Evolutionary conservation across 2,329 filamentous ascomycete genomes (phyloP), one percentile per base, ranked within the genome.

Genomic region (Emmonsiellopsis sp.): DNA sequence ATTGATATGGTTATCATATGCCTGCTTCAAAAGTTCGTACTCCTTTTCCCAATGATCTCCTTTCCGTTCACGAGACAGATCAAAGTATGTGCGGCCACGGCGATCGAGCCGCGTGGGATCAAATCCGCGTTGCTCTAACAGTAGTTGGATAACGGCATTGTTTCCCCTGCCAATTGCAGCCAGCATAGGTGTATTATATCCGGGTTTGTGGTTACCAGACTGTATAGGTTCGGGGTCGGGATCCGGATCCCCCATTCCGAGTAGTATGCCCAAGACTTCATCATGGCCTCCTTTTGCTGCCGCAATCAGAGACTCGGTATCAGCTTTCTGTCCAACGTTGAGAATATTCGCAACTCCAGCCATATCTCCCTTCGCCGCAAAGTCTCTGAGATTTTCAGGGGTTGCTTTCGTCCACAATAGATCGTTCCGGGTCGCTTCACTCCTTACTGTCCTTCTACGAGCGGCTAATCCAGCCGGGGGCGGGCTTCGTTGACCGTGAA

Each of bases 31-130:
- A 53, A 94, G 74, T 43, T 89, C 81, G 58, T 87, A 84, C 67
- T 98, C 93, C 57, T 92, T 84, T 66, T 92, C 85, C 89, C 91
- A 96, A 56, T 88, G 86, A 6, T 91, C 88, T 0, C 93, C 92
- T 59, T 84, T 84, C 42, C 89, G 83, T 47, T 88, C 84, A 61
- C 86, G 82, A 2, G 93, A 89, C 56, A 97, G 84, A 58, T 98
- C 90, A 62, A 83, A 87, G 68, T 97, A 98, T 0, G 87, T 85
- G 61, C 87, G 82, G 21, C 88, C 88, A 60, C 84, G 84, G 60
- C 84, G 85, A 31, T 84, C 79, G 33, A 75, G 77, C 54, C 86
- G 83, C 0, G 88, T 89, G 0, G 93, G 91, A 62, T 98, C 85
- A 65, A 97, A 96, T 31, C 78, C 77, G 47, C 81, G 80, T 62